Percentiles rank a stretch among this genome's conserved stretches.
Conservation (phyloP, 108 stramenopile genomes). For the Fragilariopsis cylindrus region DNA sequence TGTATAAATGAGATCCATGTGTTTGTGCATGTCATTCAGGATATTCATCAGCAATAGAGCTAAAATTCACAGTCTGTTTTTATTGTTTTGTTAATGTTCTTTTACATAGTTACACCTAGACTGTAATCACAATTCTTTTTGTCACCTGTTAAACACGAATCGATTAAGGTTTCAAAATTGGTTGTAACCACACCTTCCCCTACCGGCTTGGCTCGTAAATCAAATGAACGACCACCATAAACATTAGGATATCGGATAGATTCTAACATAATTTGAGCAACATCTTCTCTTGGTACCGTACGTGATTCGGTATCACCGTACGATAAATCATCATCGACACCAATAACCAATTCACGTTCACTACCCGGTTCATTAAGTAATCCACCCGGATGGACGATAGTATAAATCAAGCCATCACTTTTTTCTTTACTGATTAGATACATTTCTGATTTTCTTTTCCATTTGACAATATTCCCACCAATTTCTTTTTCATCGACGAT, state of each 20-base stretch:
- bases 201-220: slow-evolving; percentile 49
- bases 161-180: slow-evolving; percentile 47
- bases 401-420: slow-evolving; percentile 69
- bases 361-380: slow-evolving; percentile 74
- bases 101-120: slow-evolving; percentile 40
- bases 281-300: slow-evolving; percentile 81
- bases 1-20: too few relatives aligned
- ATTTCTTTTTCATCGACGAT: slow-evolving; percentile 54
- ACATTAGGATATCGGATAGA: slow-evolving; percentile 40
- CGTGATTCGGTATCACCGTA: slow-evolving; percentile 59
- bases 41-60: too few relatives aligned
- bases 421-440: slow-evolving; percentile 85
- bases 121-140: slow-evolving; percentile 72
- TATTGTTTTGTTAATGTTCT: not conserved
- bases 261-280: slow-evolving; percentile 79
- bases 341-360: slow-evolving; percentile 71
- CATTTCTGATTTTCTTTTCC: slow-evolving; percentile 90
- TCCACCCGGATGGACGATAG: slow-evolving; percentile 90
- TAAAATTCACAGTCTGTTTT: not conserved
- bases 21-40: too few relatives aligned
- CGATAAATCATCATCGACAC: slow-evolving; percentile 65
- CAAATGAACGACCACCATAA: slow-evolving; percentile 63
- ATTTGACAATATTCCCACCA: slow-evolving; percentile 87
- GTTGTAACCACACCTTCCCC: slow-evolving; percentile 30
- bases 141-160: slow-evolving; percentile 27